Percentiles rank a stretch among this genome's conserved stretches.
Conservation (phyloP, 257 asterid genomes). For the Cordia subcordata region DNA sequence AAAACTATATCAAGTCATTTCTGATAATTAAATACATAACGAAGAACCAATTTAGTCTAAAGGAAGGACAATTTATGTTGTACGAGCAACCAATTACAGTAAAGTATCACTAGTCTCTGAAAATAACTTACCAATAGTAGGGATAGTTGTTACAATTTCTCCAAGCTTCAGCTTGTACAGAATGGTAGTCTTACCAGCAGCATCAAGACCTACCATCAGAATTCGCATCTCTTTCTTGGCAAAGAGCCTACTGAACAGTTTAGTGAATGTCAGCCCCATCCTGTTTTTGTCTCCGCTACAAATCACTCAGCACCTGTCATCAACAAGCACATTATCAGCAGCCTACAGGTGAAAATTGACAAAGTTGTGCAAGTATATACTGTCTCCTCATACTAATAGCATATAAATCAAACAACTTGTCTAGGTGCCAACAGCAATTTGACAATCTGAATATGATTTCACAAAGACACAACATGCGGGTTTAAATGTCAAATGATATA, state of each 20-base stretch:
- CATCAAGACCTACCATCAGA: slow-evolving; percentile 42
- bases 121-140: slow-evolving; percentile 30
- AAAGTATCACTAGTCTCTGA: neutral
- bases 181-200: slow-evolving; percentile 42
- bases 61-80: neutral
- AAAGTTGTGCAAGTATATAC: too few relatives aligned
- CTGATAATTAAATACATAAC: neutral
- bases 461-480: neutral
- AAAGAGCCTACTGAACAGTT: slow-evolving; percentile 36
- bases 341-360: neutral
- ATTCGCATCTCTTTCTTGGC: slow-evolving; percentile 43
- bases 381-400: too few relatives aligned
- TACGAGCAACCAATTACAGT: neutral
- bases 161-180: slow-evolving; percentile 41
- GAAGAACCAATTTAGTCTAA: too few relatives aligned
- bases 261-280: slow-evolving; percentile 41
- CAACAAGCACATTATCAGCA: neutral
- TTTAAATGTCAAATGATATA: too few relatives aligned
- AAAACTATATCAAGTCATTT: neutral
- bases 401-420: too few relatives aligned
- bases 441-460: neutral
- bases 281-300: slow-evolving; percentile 12
- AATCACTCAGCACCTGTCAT: slow-evolving; percentile 15
- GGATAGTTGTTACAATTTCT: slow-evolving; percentile 40
- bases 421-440: neutral